phyloP scores from a whole-genome alignment of 2,329 filamentous ascomycete species.

The Coniella vitis region DNA sequence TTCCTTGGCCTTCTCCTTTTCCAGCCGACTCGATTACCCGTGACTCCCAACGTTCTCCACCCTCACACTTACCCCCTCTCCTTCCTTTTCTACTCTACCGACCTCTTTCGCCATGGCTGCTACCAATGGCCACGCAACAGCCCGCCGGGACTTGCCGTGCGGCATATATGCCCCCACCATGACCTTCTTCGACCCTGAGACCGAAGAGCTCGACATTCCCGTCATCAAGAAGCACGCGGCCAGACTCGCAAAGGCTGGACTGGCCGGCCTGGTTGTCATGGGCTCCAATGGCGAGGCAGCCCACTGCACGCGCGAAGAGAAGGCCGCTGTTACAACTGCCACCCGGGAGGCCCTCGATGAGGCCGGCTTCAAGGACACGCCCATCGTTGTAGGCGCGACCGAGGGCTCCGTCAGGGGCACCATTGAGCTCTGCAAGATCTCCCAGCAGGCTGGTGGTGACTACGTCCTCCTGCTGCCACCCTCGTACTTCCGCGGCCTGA shows the following conservation, averaged over 20 bases:
- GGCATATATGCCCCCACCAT: slow-evolving; percentile 86
- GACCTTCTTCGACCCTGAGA: slow-evolving; percentile 81
- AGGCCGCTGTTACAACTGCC: slow-evolving; percentile 65
- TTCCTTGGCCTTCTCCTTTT: too few species aligned
- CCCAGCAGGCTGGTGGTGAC: slow-evolving; percentile 64
- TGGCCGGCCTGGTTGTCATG: slow-evolving; percentile 79
- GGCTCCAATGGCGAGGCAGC: slow-evolving; percentile 88
- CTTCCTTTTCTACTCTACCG: neutral
- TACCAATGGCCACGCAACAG: slow-evolving; percentile 28
- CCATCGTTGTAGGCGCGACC: slow-evolving; percentile 75
- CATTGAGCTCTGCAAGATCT: slow-evolving; percentile 65
- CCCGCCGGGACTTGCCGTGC: slow-evolving; percentile 57
- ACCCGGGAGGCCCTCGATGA: slow-evolving; percentile 77
- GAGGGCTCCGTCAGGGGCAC: slow-evolving; percentile 77
- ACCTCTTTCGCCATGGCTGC: slow-evolving; percentile 25
- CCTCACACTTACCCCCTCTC: neutral
- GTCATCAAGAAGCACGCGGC: slow-evolving; percentile 75
- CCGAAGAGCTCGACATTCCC: slow-evolving; percentile 76
- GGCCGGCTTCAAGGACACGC: slow-evolving; percentile 68
- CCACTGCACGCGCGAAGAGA: slow-evolving; percentile 74
- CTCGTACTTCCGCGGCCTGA: slow-evolving; percentile 73
- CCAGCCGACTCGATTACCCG: neutral
- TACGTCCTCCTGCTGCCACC: slow-evolving; percentile 75
- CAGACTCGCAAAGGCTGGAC: slow-evolving; percentile 67
- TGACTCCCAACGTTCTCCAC: neutral